phyloP scores from a whole-genome alignment of 805 yeast genomes.

The Candida suzukii region DNA sequence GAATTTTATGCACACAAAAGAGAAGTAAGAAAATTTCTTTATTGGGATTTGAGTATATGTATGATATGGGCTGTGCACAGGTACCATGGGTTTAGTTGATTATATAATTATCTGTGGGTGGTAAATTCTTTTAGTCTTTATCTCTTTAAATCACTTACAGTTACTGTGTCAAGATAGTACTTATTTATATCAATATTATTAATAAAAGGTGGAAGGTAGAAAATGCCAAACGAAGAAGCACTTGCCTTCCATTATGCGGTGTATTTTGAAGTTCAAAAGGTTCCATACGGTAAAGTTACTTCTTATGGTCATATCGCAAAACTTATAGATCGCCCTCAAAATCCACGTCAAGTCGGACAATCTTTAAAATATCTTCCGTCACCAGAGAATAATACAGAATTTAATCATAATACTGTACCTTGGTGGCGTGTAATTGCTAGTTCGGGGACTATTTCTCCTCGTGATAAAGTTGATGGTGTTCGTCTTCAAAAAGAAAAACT shows the following conservation, averaged over 20 bases:
- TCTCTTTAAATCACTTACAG: too few relatives aligned
- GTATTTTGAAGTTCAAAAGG: slow-evolving; percentile 40
- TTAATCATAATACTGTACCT: slow-evolving; percentile 40
- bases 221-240: slow-evolving; percentile 32
- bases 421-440: slow-evolving; percentile 78
- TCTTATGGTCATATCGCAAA: slow-evolving; percentile 73
- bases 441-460: slow-evolving; percentile 54
- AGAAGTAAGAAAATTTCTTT: too few relatives aligned
- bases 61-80: too few relatives aligned
- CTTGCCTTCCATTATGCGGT: slow-evolving; percentile 56
- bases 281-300: slow-evolving; percentile 61
- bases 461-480: slow-evolving; percentile 36
- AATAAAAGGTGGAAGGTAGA: too few relatives aligned
- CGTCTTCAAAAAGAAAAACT: slow-evolving; percentile 38
- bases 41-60: too few relatives aligned
- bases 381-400: slow-evolving; percentile 14
- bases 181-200: too few relatives aligned
- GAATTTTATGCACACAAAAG: too few relatives aligned
- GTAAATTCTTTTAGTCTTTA: background rate
- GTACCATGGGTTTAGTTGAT: background rate
- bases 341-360: slow-evolving; percentile 70
- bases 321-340: slow-evolving; percentile 52
- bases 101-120: background rate
- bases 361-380: slow-evolving; percentile 49
- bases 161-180: too few relatives aligned